phyloP scores from a whole-genome alignment of 257 asterid genomes.

The Cynanchum wilfordii region DNA sequence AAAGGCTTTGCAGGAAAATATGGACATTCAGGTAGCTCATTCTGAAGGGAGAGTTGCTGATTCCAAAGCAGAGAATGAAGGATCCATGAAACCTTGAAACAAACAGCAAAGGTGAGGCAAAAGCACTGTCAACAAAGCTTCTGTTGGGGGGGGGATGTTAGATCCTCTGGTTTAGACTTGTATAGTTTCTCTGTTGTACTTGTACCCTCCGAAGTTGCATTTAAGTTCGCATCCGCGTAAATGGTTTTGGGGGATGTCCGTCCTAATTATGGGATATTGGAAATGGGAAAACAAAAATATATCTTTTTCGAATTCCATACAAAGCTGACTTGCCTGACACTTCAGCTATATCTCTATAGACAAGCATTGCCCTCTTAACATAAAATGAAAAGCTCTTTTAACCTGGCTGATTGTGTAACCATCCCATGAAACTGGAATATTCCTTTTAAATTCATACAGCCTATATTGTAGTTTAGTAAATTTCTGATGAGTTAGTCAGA shows the following conservation, averaged over 20 bases:
- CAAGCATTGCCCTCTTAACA: not conserved
- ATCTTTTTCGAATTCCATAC: not conserved
- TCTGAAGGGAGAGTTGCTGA: constrained; percentile 25
- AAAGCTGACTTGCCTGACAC: not conserved
- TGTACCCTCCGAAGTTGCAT: not conserved
- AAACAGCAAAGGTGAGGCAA: constrained; percentile 19
- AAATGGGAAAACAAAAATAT: not conserved
- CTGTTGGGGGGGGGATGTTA: not conserved
- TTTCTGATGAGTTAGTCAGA: no score
- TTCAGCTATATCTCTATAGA: not conserved
- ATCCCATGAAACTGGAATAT: not conserved
- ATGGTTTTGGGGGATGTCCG: not conserved
- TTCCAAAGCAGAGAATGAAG: constrained; percentile 19
- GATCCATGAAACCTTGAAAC: constrained; percentile 14
- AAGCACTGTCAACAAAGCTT: not conserved
- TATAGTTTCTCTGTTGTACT: not conserved
- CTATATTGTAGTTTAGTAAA: no score
- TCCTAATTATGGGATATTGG: not conserved
- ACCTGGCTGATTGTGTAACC: not conserved
- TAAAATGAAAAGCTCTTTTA: not conserved
- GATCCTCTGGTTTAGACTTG: not conserved
- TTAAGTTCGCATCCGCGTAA: not conserved
- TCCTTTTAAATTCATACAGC: no score
- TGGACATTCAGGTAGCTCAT: constrained; percentile 38
- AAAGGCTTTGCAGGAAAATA: constrained; percentile 83